Evolutionary conservation across 345 rosid genomes (phyloP), one percentile per base, ranked within the genome.

Genomic region (Aurinia saxatilis): DNA sequence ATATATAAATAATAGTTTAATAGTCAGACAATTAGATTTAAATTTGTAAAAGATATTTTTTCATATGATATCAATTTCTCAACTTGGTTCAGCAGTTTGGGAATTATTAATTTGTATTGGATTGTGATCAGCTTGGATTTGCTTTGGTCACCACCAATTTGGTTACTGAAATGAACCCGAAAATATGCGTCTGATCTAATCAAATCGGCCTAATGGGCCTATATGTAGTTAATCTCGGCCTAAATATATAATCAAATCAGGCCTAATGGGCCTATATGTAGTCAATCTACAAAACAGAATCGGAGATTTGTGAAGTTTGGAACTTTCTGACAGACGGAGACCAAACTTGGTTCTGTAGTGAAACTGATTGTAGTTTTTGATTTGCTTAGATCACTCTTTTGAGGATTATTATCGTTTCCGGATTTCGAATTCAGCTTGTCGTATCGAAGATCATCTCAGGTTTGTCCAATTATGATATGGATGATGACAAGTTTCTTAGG

Each of bases 271-370:
- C 60, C 45, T 17, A 33, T 6, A 1, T 27, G 31, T 1, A 27
- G 2, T 21, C 25, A 21, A 4, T 1, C 4, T 21, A 21, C 25
- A 9, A 50, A 53, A 11, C 9, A 25, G 3, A n/a, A 53, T 41
- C 57, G 16, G 57, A 35, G 54, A 47, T 8, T 50, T 33, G 42
- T 35, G 2, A 60, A 34, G 35, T 35, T 60, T 9, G 50, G 18
- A 30, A 50, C 30, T 63, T 63, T 62, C 13, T 10, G 59, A 64
- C 57, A 33, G 47, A 25, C 57, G 71, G 39, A 45, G 65, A 67
- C 45, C 59, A 29, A 58, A 44, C 8, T 50, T 18, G 50, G 38
- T 25, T 18, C 4, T 5, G 2, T 25, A 45, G 63, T 55, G 54
- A 45, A 35, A 45, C 47, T 36, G 48, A 55, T 42, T 7, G 5